phyloP scores from a whole-genome alignment of 2,329 filamentous ascomycete species.

The Fusarium circinatum region DNA sequence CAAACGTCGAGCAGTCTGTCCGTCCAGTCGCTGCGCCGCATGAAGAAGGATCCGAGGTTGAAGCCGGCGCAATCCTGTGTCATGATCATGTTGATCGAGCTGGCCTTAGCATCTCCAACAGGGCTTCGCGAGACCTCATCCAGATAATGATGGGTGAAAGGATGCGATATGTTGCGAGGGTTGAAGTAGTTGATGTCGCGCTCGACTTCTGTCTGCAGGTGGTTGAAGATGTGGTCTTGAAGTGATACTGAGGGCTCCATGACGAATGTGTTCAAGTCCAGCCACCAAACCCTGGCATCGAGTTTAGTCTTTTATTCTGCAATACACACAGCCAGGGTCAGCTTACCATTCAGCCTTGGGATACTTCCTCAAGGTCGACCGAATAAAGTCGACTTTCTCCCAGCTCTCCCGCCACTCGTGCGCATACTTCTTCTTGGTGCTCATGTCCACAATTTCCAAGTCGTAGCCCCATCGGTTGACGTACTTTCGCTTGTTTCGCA shows the following conservation, averaged over 20 bases:
- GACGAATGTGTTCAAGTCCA: conserved; percentile 96
- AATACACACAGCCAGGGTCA: background rate
- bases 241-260: conserved; percentile 96
- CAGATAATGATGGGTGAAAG: conserved; percentile 77
- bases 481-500: conserved; percentile 94
- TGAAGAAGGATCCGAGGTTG: conserved; percentile 95
- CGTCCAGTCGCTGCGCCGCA: conserved; percentile 86
- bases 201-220: conserved; percentile 79
- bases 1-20: conserved; percentile 93
- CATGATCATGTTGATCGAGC: conserved; percentile 87
- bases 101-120: conserved; percentile 78
- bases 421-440: conserved; percentile 97
- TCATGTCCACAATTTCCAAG: conserved; percentile 97
- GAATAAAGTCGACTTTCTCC: conserved; percentile 97
- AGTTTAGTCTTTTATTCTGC: conserved; percentile 14
- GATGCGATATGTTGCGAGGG: conserved; percentile 91
- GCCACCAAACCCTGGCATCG: conserved; percentile 97
- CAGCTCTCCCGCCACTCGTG: conserved; percentile 99
- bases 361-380: conserved; percentile 90
- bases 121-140: conserved; percentile 78
- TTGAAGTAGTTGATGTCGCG: conserved; percentile 98
- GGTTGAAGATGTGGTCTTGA: conserved; percentile 88
- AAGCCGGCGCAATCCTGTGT: conserved; percentile 96
- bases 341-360: conserved; percentile 94
- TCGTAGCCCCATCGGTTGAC: conserved; percentile 91